These are phyloP conservation scores for Cephaloascus fragrans DNA, from an alignment of 805 yeast species.

Conservation along the genomic window DNA sequence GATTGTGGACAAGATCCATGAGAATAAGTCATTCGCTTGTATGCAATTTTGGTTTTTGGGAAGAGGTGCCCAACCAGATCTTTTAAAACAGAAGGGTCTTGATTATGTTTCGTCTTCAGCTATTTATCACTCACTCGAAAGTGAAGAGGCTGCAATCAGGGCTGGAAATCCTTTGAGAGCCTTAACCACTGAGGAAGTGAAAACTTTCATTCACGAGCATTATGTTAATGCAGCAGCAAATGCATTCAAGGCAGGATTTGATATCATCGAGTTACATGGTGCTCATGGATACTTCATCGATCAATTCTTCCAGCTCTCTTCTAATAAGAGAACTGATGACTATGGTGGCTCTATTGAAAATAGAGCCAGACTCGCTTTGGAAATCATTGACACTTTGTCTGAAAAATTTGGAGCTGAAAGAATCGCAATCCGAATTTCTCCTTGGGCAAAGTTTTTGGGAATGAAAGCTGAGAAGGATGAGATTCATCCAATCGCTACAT, in stretches of 20 bases:
- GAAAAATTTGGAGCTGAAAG: constrained; percentile 21
- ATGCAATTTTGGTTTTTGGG: constrained; percentile 50
- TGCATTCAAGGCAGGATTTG: constrained; percentile 25
- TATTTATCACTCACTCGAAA: constrained; percentile 19
- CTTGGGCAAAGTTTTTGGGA: constrained; percentile 22
- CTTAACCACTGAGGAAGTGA: constrained; percentile 13
- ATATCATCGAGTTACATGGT: constrained; percentile 27
- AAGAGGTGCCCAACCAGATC: constrained; percentile 19
- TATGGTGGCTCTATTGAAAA: constrained; percentile 28
- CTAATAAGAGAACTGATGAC: constrained; percentile 21
- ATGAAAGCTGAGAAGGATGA: constrained; percentile 8
- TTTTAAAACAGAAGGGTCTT: constrained; percentile 14
- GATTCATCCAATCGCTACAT: constrained; percentile 5
- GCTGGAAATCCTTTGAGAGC: constrained; percentile 11
- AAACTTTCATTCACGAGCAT: constrained; percentile 9
- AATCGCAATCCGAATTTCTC: constrained; percentile 22
- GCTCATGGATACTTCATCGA: constrained; percentile 31
- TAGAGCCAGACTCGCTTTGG: constrained; percentile 22
- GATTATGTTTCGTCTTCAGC: constrained; percentile 10
- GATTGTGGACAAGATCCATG: constrained; percentile 36
- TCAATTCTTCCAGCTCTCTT: constrained; percentile 21
- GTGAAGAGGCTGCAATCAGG: constrained; percentile 13
- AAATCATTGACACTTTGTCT: constrained; percentile 23
- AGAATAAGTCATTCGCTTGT: constrained; percentile 27
- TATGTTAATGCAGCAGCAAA: constrained; percentile 18